Percentiles rank a stretch among this genome's conserved stretches.
Conservation (phyloP, 1,284 basidiomycete genomes). For the Peniophora sp. region DNA sequence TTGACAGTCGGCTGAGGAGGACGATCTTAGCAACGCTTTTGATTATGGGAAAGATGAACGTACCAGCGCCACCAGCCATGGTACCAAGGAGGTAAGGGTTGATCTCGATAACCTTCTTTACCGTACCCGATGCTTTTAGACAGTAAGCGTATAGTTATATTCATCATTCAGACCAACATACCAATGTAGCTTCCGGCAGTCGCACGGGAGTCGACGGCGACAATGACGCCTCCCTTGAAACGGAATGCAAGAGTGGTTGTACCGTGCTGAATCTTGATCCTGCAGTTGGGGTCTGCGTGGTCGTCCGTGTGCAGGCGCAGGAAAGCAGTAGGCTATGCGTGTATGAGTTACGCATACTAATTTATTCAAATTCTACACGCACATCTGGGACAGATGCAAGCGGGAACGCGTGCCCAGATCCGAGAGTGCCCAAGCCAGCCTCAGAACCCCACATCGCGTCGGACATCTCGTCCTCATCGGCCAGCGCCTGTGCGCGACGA, state of each 20-base stretch:
- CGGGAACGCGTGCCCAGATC: constrained; percentile 63
- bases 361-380: constrained; percentile 23
- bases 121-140: constrained; percentile 78
- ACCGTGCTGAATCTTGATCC: constrained; percentile 98
- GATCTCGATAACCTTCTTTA: constrained; percentile 99
- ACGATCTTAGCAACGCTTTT: constrained; percentile 4
- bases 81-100: constrained; percentile 98
- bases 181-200: constrained; percentile 97
- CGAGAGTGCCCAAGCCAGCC: constrained; percentile 70
- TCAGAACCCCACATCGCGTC: constrained; percentile 73
- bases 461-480: constrained; percentile 56
- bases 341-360: constrained; percentile 2
- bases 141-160: not conserved
- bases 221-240: constrained; percentile 95
- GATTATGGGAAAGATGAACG: not conserved
- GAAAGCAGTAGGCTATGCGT: constrained; percentile 76
- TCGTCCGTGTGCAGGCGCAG: constrained; percentile 89
- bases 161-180: constrained; percentile 24
- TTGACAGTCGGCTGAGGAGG: constrained; percentile 74
- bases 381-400: constrained; percentile 71
- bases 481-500: constrained; percentile 40
- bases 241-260: constrained; percentile 98
- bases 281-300: constrained; percentile 85
- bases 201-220: constrained; percentile 95
- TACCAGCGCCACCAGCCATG: constrained; percentile 97